Evolutionary conservation across 106 monocot species (phyloP).

Genomic region (Vanilla planifolia): DNA sequence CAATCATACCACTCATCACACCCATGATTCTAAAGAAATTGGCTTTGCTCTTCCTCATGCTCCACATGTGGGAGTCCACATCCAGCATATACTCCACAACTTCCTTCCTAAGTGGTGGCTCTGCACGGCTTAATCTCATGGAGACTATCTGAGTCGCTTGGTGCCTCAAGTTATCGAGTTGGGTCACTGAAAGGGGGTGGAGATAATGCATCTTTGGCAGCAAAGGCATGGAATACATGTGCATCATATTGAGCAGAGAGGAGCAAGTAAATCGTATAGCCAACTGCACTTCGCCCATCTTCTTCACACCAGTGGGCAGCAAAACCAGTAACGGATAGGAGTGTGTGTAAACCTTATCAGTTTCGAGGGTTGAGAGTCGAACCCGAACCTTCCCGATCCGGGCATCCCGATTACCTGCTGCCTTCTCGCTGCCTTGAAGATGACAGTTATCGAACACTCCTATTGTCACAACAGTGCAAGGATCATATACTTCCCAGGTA

Average conservation of each 20-base stretch:
- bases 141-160: conserved; percentile 61
- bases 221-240: conserved; percentile 46
- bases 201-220: conserved; percentile 66
- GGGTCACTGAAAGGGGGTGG: conserved; percentile 52
- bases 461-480: conserved; percentile 62
- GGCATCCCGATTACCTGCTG: conserved; percentile 22
- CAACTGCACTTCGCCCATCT: conserved; percentile 71
- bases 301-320: conserved; percentile 53
- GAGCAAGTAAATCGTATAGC: conserved; percentile 55
- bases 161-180: conserved; percentile 46
- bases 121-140: conserved; percentile 49
- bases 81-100: conserved; percentile 76
- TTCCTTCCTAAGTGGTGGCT: conserved; percentile 64
- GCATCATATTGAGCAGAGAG: conserved; percentile 44
- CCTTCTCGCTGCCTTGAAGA: conserved; percentile 26
- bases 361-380: conserved; percentile 63
- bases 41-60: conserved; percentile 84
- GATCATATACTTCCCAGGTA: conserved; percentile 77
- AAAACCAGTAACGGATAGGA: conserved; percentile 54
- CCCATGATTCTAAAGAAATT: conserved; percentile 66
- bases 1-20: conserved; percentile 34
- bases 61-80: conserved; percentile 66
- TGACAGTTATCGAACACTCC: conserved; percentile 70
- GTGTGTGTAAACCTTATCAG: conserved; percentile 57
- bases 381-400: conserved; percentile 68